Evolutionary conservation across 1,139 yeast genomes (phyloP), one percentile per base, ranked within the genome.

Genomic region (Nakaseomyces bracarensis): DNA sequence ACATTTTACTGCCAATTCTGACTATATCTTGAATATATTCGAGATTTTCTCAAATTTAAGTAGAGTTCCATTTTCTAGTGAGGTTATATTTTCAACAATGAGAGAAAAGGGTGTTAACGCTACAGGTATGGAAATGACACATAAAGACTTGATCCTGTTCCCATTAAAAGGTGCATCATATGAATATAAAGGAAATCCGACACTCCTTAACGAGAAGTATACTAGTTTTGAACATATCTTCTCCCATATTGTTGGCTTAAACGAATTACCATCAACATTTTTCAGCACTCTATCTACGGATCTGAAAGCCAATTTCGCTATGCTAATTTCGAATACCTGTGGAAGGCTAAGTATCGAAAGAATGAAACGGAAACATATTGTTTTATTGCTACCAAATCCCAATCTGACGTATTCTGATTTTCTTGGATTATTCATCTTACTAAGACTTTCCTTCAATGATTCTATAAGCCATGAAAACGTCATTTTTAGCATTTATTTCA

Each of bases 31-130:
- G 43, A 68, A 75, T 33, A 74, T 77, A 23, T 67, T 77, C 43
- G 72, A 70, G 43, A 71, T 77, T 1, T 77, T 77, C 50, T 66
- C 77, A 39, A 71, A 73, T 27, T 58, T 76, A 48, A 67, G 74
- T 47, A 69, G 71, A 16, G 67, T 75, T 40, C 68, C 69, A 3
- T 73, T 72, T 53, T 54, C 73, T 6, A 72, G 79, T n/a, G 73
- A 69, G 48, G 72, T 79, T 4, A 64, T 75, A 14, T 69, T 74
- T 44, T 68, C 80, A 1, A 66, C 79, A 1, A 66, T 64, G 3
- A 60, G 63, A 34, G 72, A 65, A 38, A 58, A 63, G 39, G 63
- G 64, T 0, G 45, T 55, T 1, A 58, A 58, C 40, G 49, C 64
- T 9, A 36, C 43, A 3, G 45, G 54, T 2, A 38, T 55, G 27